A percentile compares a stretch with the other conserved stretches of the same genome.
Evolutionary conservation across 148 eudicot genomes (phyloP).

Genomic region (Vaccinium darrowii): DNA sequence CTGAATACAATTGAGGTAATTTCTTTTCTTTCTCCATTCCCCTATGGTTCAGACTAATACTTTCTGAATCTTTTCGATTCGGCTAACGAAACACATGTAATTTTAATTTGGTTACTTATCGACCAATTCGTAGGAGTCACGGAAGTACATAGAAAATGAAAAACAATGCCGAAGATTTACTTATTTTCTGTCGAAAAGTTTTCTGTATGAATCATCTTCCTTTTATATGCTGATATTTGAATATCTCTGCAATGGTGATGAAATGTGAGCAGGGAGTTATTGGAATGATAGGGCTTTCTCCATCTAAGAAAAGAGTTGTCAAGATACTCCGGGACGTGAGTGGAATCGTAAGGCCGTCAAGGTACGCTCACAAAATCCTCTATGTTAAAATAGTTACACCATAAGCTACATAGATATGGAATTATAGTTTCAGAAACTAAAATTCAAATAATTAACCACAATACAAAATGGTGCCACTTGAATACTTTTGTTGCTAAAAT

Average conservation of each 20-base stretch:
- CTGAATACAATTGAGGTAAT: slow-evolving; percentile 44
- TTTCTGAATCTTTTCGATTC: no score
- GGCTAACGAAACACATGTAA: no score
- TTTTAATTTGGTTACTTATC: no score
- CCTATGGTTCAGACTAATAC: background rate
- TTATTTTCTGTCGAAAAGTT: background rate
- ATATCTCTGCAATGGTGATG: background rate
- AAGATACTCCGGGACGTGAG: slow-evolving; percentile 34
- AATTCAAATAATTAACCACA: background rate
- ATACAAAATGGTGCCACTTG: background rate
- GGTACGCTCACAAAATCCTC: slow-evolving; percentile 19
- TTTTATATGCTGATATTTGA: background rate
- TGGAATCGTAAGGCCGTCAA: slow-evolving; percentile 37
- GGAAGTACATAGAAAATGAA: background rate
- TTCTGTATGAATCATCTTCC: background rate
- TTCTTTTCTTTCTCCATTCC: background rate
- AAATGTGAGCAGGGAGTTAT: slow-evolving; percentile 19
- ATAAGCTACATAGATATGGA: no score
- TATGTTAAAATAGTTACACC: background rate
- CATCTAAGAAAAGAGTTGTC: slow-evolving; percentile 30
- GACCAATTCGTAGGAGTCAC: background rate
- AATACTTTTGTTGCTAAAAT: background rate
- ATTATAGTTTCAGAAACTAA: background rate
- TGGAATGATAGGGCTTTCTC: slow-evolving; percentile 25
- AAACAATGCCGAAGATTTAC: background rate